Evolutionary conservation across 2,329 filamentous ascomycete species (phyloP), one percentile per base, ranked within the genome.

Genomic region (Trichoderma sp.): DNA sequence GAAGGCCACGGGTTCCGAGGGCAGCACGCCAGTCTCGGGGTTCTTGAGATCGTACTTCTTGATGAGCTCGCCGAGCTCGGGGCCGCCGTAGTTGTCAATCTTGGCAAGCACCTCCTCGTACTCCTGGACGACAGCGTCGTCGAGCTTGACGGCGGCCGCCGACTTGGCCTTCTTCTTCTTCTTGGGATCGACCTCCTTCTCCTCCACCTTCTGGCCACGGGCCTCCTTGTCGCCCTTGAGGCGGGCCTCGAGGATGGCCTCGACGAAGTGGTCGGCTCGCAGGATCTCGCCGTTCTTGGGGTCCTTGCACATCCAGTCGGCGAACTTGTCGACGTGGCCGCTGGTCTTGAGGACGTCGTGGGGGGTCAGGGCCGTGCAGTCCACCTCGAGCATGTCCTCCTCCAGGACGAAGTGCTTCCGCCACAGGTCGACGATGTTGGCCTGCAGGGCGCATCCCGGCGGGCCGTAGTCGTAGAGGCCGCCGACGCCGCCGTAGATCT

Each of bases 291-390:
- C 95, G 73, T 90, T 97, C 85, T 96, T 96, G 68, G 94, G 92
- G 78, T 99, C 95, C 80, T 96, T 97, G 88, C 92, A 97, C 93
- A 98, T 97, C 92, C 91, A 98, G 78, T 98, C 94, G 78, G 92
- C 91, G 75, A 98, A 98, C 79, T 96, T 96, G 78, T 97, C 94
- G 70, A 98, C 95, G 80, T 99, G 95, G 69, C 95, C 95, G 77
- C 88, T 91, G 62, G 94, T 97, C 85, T 98, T 96, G 74, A 99
- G 86, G 44, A 99, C 92, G 55, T 95, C 91, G 73, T 95, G 88
- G 41, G 95, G 95, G 47, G 95, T 99, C 74, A 99, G 80, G 80
- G 94, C 95, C 45, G 91, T 95, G 81, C 92, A 96, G 81, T 97
- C 93, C 69, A 97, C 88, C 81, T 96, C 92, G 70, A 96, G 87